phyloP scores from a whole-genome alignment of 1,284 basidiomycete species.

The Pseudozyma sp. region DNA sequence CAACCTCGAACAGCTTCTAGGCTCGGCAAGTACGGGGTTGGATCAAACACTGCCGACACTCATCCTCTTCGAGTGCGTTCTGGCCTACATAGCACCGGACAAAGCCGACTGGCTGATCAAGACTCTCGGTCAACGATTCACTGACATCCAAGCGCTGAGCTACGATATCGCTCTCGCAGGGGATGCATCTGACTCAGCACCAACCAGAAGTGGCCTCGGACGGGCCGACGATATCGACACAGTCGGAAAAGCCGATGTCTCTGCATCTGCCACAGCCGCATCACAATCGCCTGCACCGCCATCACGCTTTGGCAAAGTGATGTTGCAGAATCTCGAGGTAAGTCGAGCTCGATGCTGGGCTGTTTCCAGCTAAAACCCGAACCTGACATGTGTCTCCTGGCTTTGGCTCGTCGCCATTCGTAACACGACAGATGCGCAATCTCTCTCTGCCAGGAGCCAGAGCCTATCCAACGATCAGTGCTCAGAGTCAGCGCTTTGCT shows the following conservation, averaged over 20 bases:
- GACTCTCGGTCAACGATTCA: conserved; percentile 26
- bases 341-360: conserved; percentile 7
- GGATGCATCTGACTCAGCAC: conserved; percentile 12
- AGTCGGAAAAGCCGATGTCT: neutral
- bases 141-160: conserved; percentile 35
- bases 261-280: neutral
- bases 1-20: conserved; percentile 22
- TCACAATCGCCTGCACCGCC: neutral
- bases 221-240: neutral
- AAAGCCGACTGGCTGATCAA: conserved; percentile 48
- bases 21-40: conserved; percentile 14
- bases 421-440: conserved; percentile 34
- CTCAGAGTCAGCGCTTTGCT: conserved; percentile 50
- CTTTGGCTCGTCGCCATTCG: neutral
- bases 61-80: conserved; percentile 66
- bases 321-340: conserved; percentile 65
- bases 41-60: conserved; percentile 50
- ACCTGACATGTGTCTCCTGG: neutral
- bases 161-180: conserved; percentile 66
- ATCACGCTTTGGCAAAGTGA: conserved; percentile 62
- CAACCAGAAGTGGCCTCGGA: neutral
- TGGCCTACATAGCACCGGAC: conserved; percentile 58
- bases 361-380: too few species aligned
- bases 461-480: conserved; percentile 45
- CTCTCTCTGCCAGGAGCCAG: conserved; percentile 61